A percentile compares a stretch with the other conserved stretches of the same genome.
These are phyloP conservation scores for Rutstroemia sydowiana DNA, from an alignment of 2,329 filamentous ascomycete species.

Conservation along the genomic window DNA sequence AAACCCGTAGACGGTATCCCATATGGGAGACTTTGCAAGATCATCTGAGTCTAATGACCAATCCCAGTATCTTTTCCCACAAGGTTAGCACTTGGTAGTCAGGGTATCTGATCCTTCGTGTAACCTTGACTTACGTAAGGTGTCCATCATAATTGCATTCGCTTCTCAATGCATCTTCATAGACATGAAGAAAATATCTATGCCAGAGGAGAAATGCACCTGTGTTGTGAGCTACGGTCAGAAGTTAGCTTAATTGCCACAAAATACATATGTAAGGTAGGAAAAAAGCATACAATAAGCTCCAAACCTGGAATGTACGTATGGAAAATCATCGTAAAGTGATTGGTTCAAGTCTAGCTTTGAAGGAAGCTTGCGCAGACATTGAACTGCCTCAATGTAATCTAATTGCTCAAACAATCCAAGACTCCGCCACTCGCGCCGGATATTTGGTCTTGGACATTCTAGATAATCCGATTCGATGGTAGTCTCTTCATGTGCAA, in stretches of 20 bases:
- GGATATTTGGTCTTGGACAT: not conserved
- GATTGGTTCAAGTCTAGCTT: not conserved
- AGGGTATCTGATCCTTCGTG: not conserved
- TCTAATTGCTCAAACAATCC: not conserved
- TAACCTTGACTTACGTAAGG: not conserved
- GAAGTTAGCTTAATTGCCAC: not conserved
- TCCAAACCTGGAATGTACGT: not conserved
- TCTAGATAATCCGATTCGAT: not conserved
- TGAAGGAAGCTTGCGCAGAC: not conserved
- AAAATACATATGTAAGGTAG: not conserved
- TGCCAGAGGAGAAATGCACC: slow-evolving; percentile 32
- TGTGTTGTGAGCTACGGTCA: slow-evolving; percentile 18
- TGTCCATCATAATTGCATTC: not conserved
- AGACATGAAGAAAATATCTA: slow-evolving; percentile 31
- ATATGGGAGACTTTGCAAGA: not conserved
- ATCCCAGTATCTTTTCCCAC: slow-evolving; percentile 3
- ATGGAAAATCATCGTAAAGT: not conserved
- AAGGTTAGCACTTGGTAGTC: not conserved
- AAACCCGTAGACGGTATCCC: not conserved
- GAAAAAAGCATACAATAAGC: not conserved
- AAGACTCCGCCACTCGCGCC: not conserved
- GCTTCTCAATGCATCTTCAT: slow-evolving; percentile 23
- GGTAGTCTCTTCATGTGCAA: too few species aligned
- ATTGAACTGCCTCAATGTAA: not conserved
- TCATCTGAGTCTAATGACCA: slow-evolving; percentile 1